Evolutionary conservation across 2,329 filamentous ascomycete genomes (phyloP).

Genomic region (Leptographium galeiforme): DNA sequence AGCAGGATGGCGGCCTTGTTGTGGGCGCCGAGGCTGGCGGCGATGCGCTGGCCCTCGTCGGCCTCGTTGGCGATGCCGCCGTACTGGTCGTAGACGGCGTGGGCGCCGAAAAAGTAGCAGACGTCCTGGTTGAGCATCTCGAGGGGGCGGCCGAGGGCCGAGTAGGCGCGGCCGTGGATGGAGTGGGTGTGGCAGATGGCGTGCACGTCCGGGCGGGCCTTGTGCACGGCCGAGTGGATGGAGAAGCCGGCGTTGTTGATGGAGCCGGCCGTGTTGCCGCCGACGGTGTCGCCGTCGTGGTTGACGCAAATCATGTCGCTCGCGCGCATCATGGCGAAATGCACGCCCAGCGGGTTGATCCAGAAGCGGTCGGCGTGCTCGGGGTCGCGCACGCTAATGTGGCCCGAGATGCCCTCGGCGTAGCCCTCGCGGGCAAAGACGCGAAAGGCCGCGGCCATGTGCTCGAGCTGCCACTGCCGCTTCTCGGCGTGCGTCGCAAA

Average conservation of each 20-base stretch:
- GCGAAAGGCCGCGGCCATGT: slow-evolving; percentile 46
- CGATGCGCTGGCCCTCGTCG: slow-evolving; percentile 42
- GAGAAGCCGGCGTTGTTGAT: slow-evolving; percentile 46
- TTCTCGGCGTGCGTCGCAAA: slow-evolving; percentile 7
- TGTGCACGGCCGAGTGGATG: slow-evolving; percentile 45
- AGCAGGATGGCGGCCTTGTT: slow-evolving; percentile 39
- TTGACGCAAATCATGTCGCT: slow-evolving; percentile 45
- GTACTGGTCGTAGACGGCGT: slow-evolving; percentile 44
- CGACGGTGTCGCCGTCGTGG: slow-evolving; percentile 38
- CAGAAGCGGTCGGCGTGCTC: slow-evolving; percentile 42
- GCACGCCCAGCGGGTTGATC: slow-evolving; percentile 46
- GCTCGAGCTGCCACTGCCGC: slow-evolving; percentile 17
- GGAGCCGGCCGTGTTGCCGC: slow-evolving; percentile 29
- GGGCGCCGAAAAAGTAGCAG: slow-evolving; percentile 40
- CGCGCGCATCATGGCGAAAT: slow-evolving; percentile 44
- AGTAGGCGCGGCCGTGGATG: slow-evolving; percentile 42
- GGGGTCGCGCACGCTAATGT: slow-evolving; percentile 48
- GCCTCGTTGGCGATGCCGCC: slow-evolving; percentile 44
- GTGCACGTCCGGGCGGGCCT: slow-evolving; percentile 39
- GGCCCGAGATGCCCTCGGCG: slow-evolving; percentile 47
- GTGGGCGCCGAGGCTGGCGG: slow-evolving; percentile 24
- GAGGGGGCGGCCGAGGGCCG: slow-evolving; percentile 36
- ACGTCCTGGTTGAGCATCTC: slow-evolving; percentile 49
- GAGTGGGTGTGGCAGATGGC: slow-evolving; percentile 47
- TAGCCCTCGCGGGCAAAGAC: slow-evolving; percentile 46